Conservation (phyloP, 805 yeast species). For the Brettanomyces naardenensis region DNA sequence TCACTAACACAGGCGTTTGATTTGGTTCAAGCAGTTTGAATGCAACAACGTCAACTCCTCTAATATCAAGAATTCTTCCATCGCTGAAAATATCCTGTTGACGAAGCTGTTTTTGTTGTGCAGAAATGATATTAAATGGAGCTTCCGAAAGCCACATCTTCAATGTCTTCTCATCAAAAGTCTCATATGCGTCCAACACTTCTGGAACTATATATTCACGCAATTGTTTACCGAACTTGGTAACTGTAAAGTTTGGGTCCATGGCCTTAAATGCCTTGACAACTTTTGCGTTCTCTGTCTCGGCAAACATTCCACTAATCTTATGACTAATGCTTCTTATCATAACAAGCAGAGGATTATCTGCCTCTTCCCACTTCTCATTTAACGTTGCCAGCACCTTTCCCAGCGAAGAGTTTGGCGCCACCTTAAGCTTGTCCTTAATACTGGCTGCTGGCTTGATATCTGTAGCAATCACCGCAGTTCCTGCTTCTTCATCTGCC, state of each 20-base stretch:
- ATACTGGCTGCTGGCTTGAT: slow-evolving; percentile 47
- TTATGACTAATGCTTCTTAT: slow-evolving; percentile 75
- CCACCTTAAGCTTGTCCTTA: slow-evolving; percentile 57
- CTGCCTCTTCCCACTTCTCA: slow-evolving; percentile 85
- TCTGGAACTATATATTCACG: slow-evolving; percentile 94
- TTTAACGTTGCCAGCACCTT: slow-evolving; percentile 51
- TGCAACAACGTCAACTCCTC: slow-evolving; percentile 89
- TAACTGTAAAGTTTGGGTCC: slow-evolving; percentile 83
- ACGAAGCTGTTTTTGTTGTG: slow-evolving; percentile 84
- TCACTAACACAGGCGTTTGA: slow-evolving; percentile 86
- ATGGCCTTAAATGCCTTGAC: slow-evolving; percentile 73
- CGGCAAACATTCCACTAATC: slow-evolving; percentile 84
- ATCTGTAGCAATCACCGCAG: slow-evolving; percentile 74
- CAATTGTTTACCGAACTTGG: slow-evolving; percentile 70
- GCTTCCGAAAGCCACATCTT: slow-evolving; percentile 95
- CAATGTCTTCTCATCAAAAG: slow-evolving; percentile 77
- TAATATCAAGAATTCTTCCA: slow-evolving; percentile 83
- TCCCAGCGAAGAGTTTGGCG: slow-evolving; percentile 63
- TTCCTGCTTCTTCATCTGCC: slow-evolving; percentile 76
- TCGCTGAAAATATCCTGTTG: slow-evolving; percentile 91
- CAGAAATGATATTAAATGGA: slow-evolving; percentile 89
- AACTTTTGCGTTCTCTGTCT: slow-evolving; percentile 95
- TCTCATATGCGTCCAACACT: slow-evolving; percentile 87
- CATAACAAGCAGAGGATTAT: slow-evolving; percentile 78
- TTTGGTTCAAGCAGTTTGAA: slow-evolving; percentile 86